Conservation (phyloP, 1,139 yeast genomes). For the Suhomyces panamericanus region DNA sequence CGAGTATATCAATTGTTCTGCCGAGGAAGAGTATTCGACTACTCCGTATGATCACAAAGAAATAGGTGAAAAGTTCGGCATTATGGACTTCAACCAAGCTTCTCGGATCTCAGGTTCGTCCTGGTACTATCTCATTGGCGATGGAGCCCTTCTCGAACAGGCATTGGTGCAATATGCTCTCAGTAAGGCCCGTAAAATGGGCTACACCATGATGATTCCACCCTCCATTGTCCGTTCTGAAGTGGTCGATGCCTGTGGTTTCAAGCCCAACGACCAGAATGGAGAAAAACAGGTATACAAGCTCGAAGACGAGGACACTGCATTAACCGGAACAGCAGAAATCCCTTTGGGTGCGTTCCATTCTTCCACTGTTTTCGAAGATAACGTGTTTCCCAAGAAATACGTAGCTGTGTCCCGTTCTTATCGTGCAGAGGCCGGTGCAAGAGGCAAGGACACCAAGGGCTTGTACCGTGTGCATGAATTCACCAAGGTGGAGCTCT, state of each 20-base stretch:
- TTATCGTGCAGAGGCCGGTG: slow-evolving; percentile 96
- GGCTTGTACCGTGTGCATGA: slow-evolving; percentile 96
- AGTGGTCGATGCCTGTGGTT: slow-evolving; percentile 87
- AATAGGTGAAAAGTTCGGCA: slow-evolving; percentile 60
- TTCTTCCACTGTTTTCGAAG: slow-evolving; percentile 28
- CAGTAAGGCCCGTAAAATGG: slow-evolving; percentile 60
- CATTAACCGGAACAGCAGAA: slow-evolving; percentile 94
- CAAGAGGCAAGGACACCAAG: slow-evolving; percentile 88
- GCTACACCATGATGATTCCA: slow-evolving; percentile 73
- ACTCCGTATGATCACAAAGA: slow-evolving; percentile 56
- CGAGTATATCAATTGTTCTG: slow-evolving; percentile 48
- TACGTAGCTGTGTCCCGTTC: slow-evolving; percentile 85
- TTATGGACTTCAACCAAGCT: slow-evolving; percentile 73
- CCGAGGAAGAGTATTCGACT: slow-evolving; percentile 25
- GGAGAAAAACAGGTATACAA: slow-evolving; percentile 84
- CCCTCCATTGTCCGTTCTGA: slow-evolving; percentile 85
- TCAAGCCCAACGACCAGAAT: slow-evolving; percentile 87
- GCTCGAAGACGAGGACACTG: slow-evolving; percentile 49
- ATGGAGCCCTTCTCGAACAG: slow-evolving; percentile 86
- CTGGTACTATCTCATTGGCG: slow-evolving; percentile 83
- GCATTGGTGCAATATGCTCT: slow-evolving; percentile 84
- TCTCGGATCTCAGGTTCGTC: slow-evolving; percentile 80
- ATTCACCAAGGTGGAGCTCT: slow-evolving; percentile 93
- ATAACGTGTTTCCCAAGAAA: slow-evolving; percentile 47
- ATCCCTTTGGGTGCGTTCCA: slow-evolving; percentile 86